Conservation (phyloP, 2,329 filamentous ascomycete species). For the Aspergillus flavus region DNA sequence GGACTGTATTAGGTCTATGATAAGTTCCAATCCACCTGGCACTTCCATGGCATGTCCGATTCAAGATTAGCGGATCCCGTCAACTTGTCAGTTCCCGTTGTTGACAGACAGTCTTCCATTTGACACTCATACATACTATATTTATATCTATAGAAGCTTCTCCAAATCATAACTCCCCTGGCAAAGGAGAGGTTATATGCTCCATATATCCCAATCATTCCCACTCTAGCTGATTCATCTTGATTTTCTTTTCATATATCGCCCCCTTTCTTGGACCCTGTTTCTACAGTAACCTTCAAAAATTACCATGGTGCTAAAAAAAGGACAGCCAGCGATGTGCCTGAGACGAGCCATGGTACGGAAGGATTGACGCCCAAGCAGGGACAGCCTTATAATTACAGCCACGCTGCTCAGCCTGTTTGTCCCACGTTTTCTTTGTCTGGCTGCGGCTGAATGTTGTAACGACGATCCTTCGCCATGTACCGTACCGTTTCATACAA, state of each 20-base stretch:
- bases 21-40: background rate
- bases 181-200: background rate
- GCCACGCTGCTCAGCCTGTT: slow-evolving; percentile 23
- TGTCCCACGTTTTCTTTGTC: slow-evolving; percentile 14
- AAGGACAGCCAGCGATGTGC: background rate
- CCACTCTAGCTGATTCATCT: background rate
- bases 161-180: background rate
- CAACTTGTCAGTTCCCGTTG: background rate
- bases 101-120: background rate
- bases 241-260: background rate
- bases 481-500: slow-evolving; percentile 9
- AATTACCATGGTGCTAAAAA: background rate
- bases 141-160: background rate
- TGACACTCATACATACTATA: background rate
- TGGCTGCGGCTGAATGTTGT: slow-evolving; percentile 23
- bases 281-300: too few relatives aligned
- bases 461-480: slow-evolving; percentile 6
- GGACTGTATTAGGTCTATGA: background rate
- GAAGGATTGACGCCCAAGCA: slow-evolving; percentile 15
- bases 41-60: background rate
- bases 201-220: background rate
- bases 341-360: slow-evolving; percentile 11
- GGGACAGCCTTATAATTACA: slow-evolving; percentile 14
- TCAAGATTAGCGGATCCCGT: background rate
- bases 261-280: background rate